Evolutionary conservation across 495 filamentous ascomycete species (phyloP).

Genomic region (Pyrenula aspistea): DNA sequence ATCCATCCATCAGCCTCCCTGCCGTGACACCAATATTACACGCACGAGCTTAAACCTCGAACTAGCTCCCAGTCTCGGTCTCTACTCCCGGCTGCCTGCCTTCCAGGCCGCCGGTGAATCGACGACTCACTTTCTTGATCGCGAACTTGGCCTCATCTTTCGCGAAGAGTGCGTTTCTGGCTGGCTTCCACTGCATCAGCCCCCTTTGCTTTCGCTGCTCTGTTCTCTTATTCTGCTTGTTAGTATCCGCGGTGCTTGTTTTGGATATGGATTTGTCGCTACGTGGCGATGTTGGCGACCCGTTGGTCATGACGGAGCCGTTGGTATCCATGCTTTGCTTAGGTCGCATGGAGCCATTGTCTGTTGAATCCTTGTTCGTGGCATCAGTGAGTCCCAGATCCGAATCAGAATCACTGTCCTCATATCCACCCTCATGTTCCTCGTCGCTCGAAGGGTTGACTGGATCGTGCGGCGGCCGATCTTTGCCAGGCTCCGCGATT

Average conservation of each 20-base stretch:
- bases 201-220: constrained; percentile 40
- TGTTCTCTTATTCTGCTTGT: constrained; percentile 29
- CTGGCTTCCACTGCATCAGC: constrained; percentile 44
- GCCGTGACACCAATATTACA: not conserved
- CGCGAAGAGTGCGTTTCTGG: constrained; percentile 36
- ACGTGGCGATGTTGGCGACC: not conserved
- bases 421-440: constrained; percentile 27
- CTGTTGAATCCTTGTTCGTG: constrained; percentile 14
- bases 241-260: constrained; percentile 1
- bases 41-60: not conserved
- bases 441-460: constrained; percentile 31
- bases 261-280: not conserved
- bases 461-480: constrained; percentile 48
- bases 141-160: constrained; percentile 39
- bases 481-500: constrained; percentile 38
- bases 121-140: constrained; percentile 32
- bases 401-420: constrained; percentile 22
- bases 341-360: constrained; percentile 7
- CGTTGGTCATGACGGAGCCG: not conserved
- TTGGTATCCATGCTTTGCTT: not conserved
- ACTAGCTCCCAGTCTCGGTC: constrained; percentile 30
- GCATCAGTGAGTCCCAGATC: constrained; percentile 36
- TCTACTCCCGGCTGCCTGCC: constrained; percentile 40
- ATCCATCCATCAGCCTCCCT: not conserved
- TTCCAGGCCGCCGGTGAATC: constrained; percentile 31